Base-by-base conservation (phyloP, 345 rosid genomes). In the Limnanthes douglasii region DNA sequence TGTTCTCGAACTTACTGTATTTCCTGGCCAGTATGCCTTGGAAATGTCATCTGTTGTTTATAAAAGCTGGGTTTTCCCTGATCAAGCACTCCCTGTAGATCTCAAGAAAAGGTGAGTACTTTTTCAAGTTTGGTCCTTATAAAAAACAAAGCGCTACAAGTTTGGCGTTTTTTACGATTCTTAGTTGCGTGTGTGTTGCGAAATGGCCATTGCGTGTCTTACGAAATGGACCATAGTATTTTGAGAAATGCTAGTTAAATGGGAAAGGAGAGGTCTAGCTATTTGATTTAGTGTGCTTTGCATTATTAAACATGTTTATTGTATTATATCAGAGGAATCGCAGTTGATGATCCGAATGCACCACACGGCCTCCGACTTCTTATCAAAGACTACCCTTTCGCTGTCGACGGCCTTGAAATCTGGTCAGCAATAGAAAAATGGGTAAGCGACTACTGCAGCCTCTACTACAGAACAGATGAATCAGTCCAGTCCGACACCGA, bases 31-130 rank as follows among this genome's bases (percentile, higher is more conserved):
- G 29, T 78, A 67, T 55, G 61, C 82, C 8, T 53, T 83, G 86
- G 90, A 78, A 40, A 53, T 74, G 60, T 65, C 79, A 11, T 78
- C 73, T 11, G 37, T 11, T 2, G 34, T 53, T 19, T 83, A 75
- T 35, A 69, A 72, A 48, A 25, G 45, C 21, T 82, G 85, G 82
- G 61, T 46, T 4, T 73, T 82, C 44, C 62, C 73, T 5, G 71
- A 71, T 21, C 85, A 82, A 45, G 85, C 79, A 2, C 60, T 82
- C 11, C 90, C 90, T 14, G 54, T 45, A 33, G 90, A 82, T 45
- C 90, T 77, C 23, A 78, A 71, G 57, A 74, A 72, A 60, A 54
- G 90, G 90, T 78, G 50, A 34, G n/a, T n/a, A n/a, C n/a, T n/a
- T n/a, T n/a, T n/a, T n/a, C n/a, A n/a, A n/a, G n/a, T n/a, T n/a